Evolutionary conservation across 371 early-diverging fungal genomes (phyloP).

Genomic region (Entomophthora muscae): DNA sequence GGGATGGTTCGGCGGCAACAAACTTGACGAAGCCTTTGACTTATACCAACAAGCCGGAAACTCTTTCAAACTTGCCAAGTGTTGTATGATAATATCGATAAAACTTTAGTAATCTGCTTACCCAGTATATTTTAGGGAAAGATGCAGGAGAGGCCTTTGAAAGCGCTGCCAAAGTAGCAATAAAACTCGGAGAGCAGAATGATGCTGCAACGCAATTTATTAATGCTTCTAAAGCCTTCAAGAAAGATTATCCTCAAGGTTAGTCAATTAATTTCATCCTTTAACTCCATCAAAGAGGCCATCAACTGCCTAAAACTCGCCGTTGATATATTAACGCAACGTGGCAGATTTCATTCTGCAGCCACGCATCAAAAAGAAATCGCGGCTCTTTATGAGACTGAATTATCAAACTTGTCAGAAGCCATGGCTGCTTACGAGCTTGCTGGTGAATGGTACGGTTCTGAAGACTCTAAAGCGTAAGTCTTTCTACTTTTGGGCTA

Average conservation of each 20-base stretch:
- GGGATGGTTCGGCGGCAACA: conserved; percentile 74
- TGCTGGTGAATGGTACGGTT: conserved; percentile 80
- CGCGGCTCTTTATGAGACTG: conserved; percentile 82
- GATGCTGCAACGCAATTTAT: conserved; percentile 72
- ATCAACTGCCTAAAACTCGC: conserved; percentile 51
- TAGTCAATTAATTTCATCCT: conserved; percentile 1
- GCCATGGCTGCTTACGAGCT: conserved; percentile 73
- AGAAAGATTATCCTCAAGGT: conserved; percentile 65
- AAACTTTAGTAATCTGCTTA: neutral
- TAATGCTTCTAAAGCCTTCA: conserved; percentile 72
- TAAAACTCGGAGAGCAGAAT: conserved; percentile 44
- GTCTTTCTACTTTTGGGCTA: too few relatives aligned
- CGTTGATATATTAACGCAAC: conserved; percentile 52
- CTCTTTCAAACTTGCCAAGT: conserved; percentile 72
- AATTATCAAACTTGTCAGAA: conserved; percentile 56
- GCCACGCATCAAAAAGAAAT: conserved; percentile 86
- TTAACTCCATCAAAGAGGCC: conserved; percentile 32
- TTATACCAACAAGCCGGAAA: conserved; percentile 78
- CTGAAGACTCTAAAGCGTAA: conserved; percentile 77
- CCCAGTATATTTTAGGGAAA: conserved; percentile 33
- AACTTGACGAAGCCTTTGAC: conserved; percentile 85
- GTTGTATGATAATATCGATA: conserved; percentile 31
- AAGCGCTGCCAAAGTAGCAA: conserved; percentile 56
- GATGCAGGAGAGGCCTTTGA: conserved; percentile 83
- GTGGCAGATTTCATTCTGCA: conserved; percentile 77